These are phyloP conservation scores for Penicillium expansum DNA, from an alignment of 2,329 filamentous ascomycete species.

Conservation along the genomic window DNA sequence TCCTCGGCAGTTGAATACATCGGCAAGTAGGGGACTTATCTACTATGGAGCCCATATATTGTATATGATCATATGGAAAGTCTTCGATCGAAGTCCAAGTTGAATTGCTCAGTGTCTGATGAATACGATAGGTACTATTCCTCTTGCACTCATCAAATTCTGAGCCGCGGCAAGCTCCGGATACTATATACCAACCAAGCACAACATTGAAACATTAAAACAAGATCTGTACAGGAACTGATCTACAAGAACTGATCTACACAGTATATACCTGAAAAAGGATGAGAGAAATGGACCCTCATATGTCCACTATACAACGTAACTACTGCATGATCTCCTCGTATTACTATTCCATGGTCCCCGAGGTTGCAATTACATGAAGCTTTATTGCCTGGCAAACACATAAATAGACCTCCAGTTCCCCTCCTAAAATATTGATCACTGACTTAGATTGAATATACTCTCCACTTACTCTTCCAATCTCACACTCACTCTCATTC, in stretches of 20 bases:
- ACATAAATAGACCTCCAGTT: neutral
- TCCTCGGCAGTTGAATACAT: neutral
- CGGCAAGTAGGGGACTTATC: neutral
- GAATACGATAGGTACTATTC: neutral
- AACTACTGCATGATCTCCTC: neutral
- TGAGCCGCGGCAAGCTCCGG: neutral
- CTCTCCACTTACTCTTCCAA: neutral
- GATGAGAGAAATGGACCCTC: neutral
- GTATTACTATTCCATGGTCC: no score
- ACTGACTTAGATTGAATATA: neutral
- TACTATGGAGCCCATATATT: neutral
- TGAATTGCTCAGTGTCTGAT: neutral
- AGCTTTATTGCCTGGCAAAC: neutral
- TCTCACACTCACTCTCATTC: no score
- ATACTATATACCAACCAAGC: neutral
- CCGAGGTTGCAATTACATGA: neutral
- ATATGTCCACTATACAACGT: neutral
- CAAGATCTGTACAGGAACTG: neutral
- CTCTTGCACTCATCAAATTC: neutral
- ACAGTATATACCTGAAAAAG: neutral
- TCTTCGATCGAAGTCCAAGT: neutral
- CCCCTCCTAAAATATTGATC: neutral
- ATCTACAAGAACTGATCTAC: neutral
- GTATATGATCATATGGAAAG: neutral
- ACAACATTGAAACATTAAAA: neutral